Evolutionary conservation across 306 rosid genomes (phyloP), one percentile per base, ranked within the genome.

Genomic region (Sechiopsis laciniata): DNA sequence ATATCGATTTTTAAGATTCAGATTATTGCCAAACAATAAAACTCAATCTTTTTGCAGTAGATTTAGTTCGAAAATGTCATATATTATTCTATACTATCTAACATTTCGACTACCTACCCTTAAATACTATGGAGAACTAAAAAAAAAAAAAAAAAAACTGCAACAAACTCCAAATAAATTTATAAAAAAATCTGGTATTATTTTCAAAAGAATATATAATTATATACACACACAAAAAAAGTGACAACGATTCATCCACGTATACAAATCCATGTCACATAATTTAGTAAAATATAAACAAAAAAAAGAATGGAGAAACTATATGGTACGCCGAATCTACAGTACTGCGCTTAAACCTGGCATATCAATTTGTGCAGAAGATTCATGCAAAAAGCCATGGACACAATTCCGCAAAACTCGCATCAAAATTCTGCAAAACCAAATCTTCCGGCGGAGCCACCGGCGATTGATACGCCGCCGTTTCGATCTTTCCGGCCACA

Each of bases 371-470:
- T 1, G 29, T 1, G 29, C 8, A 72, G 7, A 53, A 55, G 77
- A 59, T 7, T 59, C 77, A 22, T 15, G 57, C 68, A 16, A 45
- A 16, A 59, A 60, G 6, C 57, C 55, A 12, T 20, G 22, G 20
- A 73, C 37, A 15, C 69, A 57, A 21, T 6, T n/a, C 76, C 46
- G 22, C 55, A 40, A 42, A 74, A 74, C 29, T 60, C 26, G 1
- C 58, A 32, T 74, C 77, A 2, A 59, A 42, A 4, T 24, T 60
- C 7, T 74, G 77, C 37, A 74, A 22, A 24, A 21, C 9, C 21
- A 20, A 24, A 46, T 74, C 77, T 8, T 74, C 69, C 10, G 0
- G 0, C 69, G 68, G 40, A 8, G 9, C 8, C 17, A 3, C 32
- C 32, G 32, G 37, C 37, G 37, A 32, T 3, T 32, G 37, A 32